Base-by-base conservation (phyloP, 108 stramenopile species). In the Nitzschia inconspicua region DNA sequence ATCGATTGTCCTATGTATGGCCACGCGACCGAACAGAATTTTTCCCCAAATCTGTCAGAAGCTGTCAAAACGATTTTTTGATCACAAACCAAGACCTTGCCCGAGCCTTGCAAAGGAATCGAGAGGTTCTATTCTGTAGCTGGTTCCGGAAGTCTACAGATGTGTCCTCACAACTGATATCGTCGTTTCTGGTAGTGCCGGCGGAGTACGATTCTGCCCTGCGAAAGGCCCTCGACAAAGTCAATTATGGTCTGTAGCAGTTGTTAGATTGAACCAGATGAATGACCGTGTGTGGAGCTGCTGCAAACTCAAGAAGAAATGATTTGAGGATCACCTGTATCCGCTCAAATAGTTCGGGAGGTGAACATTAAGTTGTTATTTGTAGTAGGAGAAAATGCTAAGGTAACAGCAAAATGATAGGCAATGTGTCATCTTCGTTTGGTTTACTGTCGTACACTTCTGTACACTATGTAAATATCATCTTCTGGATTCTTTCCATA, bases 81-180 rank as follows among this genome's bases (percentile, higher is more conserved):
- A 36, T 27, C 30, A 30, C 23, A 10, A 39, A n/a, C 34, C 23
- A 37, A 0, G 16, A 37, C 3, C 25, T 30, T 7, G 54, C 42
- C 1, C 24, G 30, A 19, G 53, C 44, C 10, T 44, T 63, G 24
- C 22, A 26, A 19, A 22, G 40, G 0, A 52, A 52, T 6, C 42
- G 58, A 11, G 70, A 70, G 30, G 62, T 70, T 19, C 27, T 70
- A 32, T 70, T 70, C n/a, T n/a, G n/a, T 51, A 49, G 49, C 2
- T 32, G 31, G 18, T 13, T 19, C 14, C 6, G 35, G 9, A 14
- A 13, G 8, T 36, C 34, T 18, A 20, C n/a, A 26, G 20, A 22
- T 16, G 26, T 35, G 16, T 23, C 18, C 4, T 7, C 30, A 13
- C 16, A 13, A n/a, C 34, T 31, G 11, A 14, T 14, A 14, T 36